These are phyloP conservation scores for Groenewaldozyma tartarivorans DNA, from an alignment of 805 yeast genomes.

Conservation along the genomic window DNA sequence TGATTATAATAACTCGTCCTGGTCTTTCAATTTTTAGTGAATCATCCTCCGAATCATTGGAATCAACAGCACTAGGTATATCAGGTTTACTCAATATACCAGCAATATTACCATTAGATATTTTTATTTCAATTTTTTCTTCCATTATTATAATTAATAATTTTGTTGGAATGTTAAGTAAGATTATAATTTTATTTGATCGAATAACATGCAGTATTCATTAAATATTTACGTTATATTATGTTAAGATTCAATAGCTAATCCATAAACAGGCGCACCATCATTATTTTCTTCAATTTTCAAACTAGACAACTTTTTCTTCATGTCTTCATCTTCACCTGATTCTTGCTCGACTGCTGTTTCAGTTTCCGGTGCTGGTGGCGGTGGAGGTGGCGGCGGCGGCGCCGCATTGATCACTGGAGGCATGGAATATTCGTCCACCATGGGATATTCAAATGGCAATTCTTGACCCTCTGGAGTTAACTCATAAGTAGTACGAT, in stretches of 20 bases:
- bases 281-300: constrained; percentile 3
- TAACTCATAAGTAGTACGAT: not conserved
- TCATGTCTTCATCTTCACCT: constrained; percentile 6
- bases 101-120: not conserved
- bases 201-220: not conserved
- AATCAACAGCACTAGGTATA: too few species aligned
- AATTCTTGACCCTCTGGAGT: not conserved
- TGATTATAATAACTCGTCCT: constrained; percentile 40
- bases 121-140: too few species aligned
- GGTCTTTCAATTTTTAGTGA: constrained; percentile 10
- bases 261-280: constrained; percentile 10
- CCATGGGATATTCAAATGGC: not conserved
- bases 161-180: too few species aligned
- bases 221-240: not conserved
- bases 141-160: not conserved
- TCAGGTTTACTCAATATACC: constrained; percentile 6
- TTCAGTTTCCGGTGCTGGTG: constrained; percentile 3
- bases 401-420: not conserved
- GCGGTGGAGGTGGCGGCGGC: constrained; percentile 7
- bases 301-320: constrained; percentile 6
- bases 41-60: too few species aligned
- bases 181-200: not conserved
- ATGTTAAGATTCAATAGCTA: constrained; percentile 11
- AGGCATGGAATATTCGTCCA: not conserved
- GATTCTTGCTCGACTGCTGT: constrained; percentile 5